Percentiles rank a stretch among this genome's conserved stretches.
Conservation (phyloP, 139 green algal genomes). For the Chlamydomonas sp. region DNA sequence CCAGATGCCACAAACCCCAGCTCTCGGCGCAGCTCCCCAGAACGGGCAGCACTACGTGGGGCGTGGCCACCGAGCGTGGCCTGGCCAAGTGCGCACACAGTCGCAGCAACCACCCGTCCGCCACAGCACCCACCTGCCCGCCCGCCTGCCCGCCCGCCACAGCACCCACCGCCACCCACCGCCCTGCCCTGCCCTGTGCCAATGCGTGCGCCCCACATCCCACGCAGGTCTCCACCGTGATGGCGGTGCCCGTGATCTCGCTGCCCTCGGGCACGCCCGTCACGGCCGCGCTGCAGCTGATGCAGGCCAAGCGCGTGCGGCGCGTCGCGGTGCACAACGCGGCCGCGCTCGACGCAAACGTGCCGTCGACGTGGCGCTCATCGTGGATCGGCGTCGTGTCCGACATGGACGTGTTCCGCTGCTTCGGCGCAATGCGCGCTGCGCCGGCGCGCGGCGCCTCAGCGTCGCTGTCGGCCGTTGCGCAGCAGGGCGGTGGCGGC, state of each 20-base stretch:
- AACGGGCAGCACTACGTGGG: background rate
- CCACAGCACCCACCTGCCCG: too few relatives aligned
- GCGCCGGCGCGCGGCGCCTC: background rate
- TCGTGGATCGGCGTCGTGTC: slow-evolving; percentile 6
- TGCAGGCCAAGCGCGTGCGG: background rate
- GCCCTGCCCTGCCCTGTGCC: too few relatives aligned
- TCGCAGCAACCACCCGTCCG: too few relatives aligned
- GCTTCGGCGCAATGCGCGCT: background rate
- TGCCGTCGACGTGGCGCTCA: background rate
- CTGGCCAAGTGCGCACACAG: background rate
- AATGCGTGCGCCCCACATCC: background rate
- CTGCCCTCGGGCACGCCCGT: background rate
- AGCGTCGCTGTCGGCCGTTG: background rate
- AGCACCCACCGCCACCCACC: too few relatives aligned
- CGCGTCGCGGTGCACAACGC: background rate
- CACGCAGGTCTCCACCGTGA: background rate
- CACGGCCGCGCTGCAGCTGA: background rate
- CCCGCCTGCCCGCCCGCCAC: too few relatives aligned
- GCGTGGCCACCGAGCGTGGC: background rate
- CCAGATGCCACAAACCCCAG: too few relatives aligned
- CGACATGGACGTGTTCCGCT: slow-evolving; percentile 5
- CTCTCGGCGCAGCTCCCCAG: background rate
- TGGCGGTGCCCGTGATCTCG: background rate
- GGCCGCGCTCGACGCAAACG: background rate
- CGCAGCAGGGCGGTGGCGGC: background rate